Evolutionary conservation across 2,329 filamentous ascomycete genomes (phyloP), one percentile per base, ranked within the genome.

Genomic region (Aureobasidium zeae): DNA sequence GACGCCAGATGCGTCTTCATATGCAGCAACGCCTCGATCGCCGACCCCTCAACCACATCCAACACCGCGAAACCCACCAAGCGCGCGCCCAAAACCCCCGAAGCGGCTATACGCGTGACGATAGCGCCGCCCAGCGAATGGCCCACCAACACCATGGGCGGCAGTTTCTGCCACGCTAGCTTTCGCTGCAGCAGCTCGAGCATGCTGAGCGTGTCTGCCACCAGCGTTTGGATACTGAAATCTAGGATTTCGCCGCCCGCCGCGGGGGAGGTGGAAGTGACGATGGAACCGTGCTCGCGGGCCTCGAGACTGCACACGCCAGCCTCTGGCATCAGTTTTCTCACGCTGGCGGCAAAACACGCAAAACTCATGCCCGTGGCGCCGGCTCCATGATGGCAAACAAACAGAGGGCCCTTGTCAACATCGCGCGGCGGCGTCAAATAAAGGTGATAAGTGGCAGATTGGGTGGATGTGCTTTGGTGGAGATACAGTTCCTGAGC

Each of bases 41-140:
- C 91, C 0, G 86, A 94, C 9, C 91, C 76, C 64, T 98, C 91
- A 20, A 98, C 91, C 4, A 98, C 86, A 63, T 98, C 91, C 12
- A 98, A 70, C 6, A 96, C 88, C 3, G 80, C 85, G 63, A 89
- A 94, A 15, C 86, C 91, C 12, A 96, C 69, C 1, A 96, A 61
- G 19, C 79, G 73, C 26, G 66, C 61, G 1, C 82, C 84, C 25
- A 94, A 66, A 9, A 50, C 31, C 1, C 77, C 77, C 13, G 72
- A 72, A 56, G 75, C 78, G 10, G 88, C 87, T 45, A 93, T 70
- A 56, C 94, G 79, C 0, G 86, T 93, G 7, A 94, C 79, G 0
- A 96, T 85, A 5, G 89, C 89, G 11, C 91, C 91, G 42, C 91
- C 91, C 2, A 96, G 76, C 28, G 86, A 94, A 65, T 98, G 91